A percentile compares a stretch with the other conserved stretches of the same genome.
phyloP scores from a whole-genome alignment of 495 filamentous ascomycete species.

The Aspergillus nanangensis region DNA sequence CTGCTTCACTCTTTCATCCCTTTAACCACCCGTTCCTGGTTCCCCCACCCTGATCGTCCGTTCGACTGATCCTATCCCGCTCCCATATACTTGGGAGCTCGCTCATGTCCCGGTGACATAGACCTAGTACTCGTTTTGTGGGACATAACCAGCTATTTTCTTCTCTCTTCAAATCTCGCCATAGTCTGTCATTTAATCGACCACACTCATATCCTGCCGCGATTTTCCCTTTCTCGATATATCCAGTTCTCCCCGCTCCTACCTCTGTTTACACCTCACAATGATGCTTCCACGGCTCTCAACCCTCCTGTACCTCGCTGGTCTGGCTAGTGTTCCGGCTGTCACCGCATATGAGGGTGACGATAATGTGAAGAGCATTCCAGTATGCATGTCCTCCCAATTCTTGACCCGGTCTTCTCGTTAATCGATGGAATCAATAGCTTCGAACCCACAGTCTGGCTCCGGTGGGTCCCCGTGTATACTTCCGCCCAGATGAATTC shows the following conservation, averaged over 20 bases:
- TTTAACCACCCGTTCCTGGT: background rate
- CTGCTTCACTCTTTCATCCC: constrained; percentile 10
- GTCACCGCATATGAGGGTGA: constrained; percentile 31
- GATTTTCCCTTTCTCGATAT: constrained; percentile 13
- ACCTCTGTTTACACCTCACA: constrained; percentile 3
- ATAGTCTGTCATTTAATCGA: constrained; percentile 14
- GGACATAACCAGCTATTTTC: background rate
- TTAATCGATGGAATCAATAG: constrained; percentile 30
- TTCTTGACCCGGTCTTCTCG: background rate
- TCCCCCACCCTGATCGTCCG: constrained; percentile 2
- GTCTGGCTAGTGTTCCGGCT: constrained; percentile 26
- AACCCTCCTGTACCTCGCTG: constrained; percentile 35
- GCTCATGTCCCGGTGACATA: constrained; percentile 30
- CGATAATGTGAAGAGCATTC: constrained; percentile 53
- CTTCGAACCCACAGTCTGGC: constrained; percentile 72
- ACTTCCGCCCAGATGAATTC: background rate
- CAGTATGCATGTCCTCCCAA: constrained; percentile 30
- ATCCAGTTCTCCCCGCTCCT: constrained; percentile 1
- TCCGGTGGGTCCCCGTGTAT: constrained; percentile 33
- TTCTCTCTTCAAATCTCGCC: too few species aligned
- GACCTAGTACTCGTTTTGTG: background rate
- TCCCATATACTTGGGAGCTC: constrained; percentile 14
- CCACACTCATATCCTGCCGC: background rate
- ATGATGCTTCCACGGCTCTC: constrained; percentile 40
- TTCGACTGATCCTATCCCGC: constrained; percentile 2